phyloP scores from a whole-genome alignment of 2,329 filamentous ascomycete species.

The Lachnellula suecica region DNA sequence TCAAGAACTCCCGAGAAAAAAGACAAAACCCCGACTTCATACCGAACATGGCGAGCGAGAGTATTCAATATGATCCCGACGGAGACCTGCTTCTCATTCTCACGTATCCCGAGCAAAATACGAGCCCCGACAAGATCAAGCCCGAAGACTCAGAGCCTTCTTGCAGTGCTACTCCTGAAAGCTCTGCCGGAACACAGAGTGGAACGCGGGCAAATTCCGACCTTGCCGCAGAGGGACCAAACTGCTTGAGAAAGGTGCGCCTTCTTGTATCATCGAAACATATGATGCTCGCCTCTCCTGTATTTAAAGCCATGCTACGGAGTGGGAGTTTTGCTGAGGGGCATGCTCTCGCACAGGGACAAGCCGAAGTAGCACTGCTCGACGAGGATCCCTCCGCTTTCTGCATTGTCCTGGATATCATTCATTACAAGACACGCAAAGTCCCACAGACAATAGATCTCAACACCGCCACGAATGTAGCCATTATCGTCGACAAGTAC shows the following conservation, averaged over 20 bases:
- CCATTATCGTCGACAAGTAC: conserved; percentile 31
- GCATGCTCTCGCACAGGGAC: conserved; percentile 8
- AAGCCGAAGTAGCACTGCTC: conserved; percentile 9
- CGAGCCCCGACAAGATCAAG: too few relatives aligned
- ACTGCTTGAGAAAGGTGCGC: neutral
- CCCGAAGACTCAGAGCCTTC: too few relatives aligned
- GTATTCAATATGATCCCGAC: conserved; percentile 4
- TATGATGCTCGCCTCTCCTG: conserved; percentile 23
- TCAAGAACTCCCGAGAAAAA: too few relatives aligned
- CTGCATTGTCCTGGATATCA: conserved; percentile 31
- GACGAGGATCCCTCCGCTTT: conserved; percentile 28
- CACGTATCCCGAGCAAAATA: neutral
- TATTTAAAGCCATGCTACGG: conserved; percentile 26
- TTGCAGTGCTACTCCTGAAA: too few relatives aligned
- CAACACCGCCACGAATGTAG: conserved; percentile 27
- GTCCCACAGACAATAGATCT: conserved; percentile 29
- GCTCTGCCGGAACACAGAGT: too few relatives aligned
- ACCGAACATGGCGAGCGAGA: neutral
- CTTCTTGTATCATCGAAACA: conserved; percentile 14
- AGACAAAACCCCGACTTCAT: too few relatives aligned
- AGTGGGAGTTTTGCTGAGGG: conserved; percentile 20
- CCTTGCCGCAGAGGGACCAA: too few relatives aligned
- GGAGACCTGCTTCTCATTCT: conserved; percentile 8
- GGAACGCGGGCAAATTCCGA: too few relatives aligned
- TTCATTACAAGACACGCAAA: conserved; percentile 23